Evolutionary conservation across 2,329 filamentous ascomycete species (phyloP), one percentile per base, ranked within the genome.

Genomic region (Cryphonectria nitschkei): DNA sequence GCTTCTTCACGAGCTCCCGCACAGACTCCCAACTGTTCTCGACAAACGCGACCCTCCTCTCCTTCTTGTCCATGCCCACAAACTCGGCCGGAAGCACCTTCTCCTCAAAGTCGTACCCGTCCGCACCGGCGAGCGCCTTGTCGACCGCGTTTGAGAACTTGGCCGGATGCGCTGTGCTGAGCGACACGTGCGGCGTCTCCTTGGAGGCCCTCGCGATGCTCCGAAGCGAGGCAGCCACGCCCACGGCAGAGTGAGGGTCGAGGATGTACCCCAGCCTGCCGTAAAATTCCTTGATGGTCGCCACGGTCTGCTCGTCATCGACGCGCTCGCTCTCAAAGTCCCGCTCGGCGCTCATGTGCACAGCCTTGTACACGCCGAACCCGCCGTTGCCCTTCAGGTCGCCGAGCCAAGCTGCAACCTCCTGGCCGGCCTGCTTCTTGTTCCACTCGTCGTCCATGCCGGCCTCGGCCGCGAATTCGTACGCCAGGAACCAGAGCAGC

Each of bases 141-240:
- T 95, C 92, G 1, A 99, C 95, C 0, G 95, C 95, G 43, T 89
- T 89, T 0, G 92, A 90, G 78, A 99, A 99, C 81, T 99, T 99
- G 73, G 95, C 96, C 0, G 96, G 95, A 81, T 99, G 96, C 2
- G 96, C 96, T 1, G 96, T 99, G 1, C 95, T 93, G 2, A 99
- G 88, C 1, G 94, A 90, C 76, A 99, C 92, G 80, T 97, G 92
- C n/a, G 81, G 85, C 67, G 90, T 82, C 22, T 83, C 83, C 2
- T 84, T 79, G 39, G 81, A 82, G 0, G 84, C 80, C 16, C 89
- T 85, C 60, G 83, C 79, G 46, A 93, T 85, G 2, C 93, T 94
- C 70, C 94, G 87, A 68, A 89, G 79, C 0, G 95, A 88, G 0
- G 93, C 95, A 26, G 91, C 87, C 54, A 98, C 87, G 69, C 95